Evolutionary conservation across 768 basidiomycete genomes (phyloP), one percentile per base, ranked within the genome.

Genomic region (Inosperma sp.): DNA sequence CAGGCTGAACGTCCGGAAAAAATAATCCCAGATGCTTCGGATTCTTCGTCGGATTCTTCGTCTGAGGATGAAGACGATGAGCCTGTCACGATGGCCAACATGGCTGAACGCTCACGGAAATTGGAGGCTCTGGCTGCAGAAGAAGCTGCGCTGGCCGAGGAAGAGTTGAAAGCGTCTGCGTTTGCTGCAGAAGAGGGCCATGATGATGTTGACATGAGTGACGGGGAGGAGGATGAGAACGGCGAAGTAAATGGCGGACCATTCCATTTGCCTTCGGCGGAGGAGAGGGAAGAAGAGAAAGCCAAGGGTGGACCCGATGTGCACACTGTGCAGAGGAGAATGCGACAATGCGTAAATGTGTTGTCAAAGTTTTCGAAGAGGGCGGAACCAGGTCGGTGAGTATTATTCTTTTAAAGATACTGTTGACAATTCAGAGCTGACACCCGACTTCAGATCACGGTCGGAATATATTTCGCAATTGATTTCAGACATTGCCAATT

Each of bases 381-480:
- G 14, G 84, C 80, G 2, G 80, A 80, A 49, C 72, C 82, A 59
- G 84, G 82, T 51, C 78, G 88, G 90, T 86, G 52, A 52, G 81
- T 22, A 7, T 51, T 50, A 53, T 43, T 10, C 21, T 44, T 37
- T 35, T 34, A 17, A n/a, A n/a, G n/a, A n/a, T n/a, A n/a, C n/a
- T n/a, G n/a, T n/a, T n/a, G n/a, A n/a, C n/a, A n/a, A n/a, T n/a
- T n/a, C n/a, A 29, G 35, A 10, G 50, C 30, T 42, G 46, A 54
- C 40, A 36, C 44, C 46, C 30, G 37, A 17, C 45, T 35, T 44
- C 62, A 96, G 95, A 56, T 80, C 91, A 53, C 79, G 96, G 26
- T 81, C 91, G 27, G 95, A 99, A 62, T 94, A 97, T 56, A 78
- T 87, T 25, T 83, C 86, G 34, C 95, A 97, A 65, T 72, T 99